Evolutionary conservation across 2,329 filamentous ascomycete genomes (phyloP).

Genomic region (Neonectria faginata): DNA sequence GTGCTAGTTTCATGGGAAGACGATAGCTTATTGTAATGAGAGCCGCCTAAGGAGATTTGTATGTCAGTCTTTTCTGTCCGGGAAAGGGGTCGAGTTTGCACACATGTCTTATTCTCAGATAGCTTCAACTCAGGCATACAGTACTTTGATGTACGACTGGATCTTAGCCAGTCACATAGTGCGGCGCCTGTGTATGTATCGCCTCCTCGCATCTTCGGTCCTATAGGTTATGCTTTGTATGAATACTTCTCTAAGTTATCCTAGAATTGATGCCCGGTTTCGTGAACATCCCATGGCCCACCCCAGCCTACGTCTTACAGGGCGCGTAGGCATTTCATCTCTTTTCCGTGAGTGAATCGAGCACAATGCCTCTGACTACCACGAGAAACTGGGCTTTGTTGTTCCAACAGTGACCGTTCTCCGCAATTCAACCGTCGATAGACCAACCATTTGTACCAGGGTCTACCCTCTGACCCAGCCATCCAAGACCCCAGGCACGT

Average conservation of each 20-base stretch:
- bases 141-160: neutral
- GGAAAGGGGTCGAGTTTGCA: neutral
- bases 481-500: slow-evolving; percentile 33
- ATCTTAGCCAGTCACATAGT: neutral
- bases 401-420: slow-evolving; percentile 1
- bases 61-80: too few relatives aligned
- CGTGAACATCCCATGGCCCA: neutral
- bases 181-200: slow-evolving; percentile 3
- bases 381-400: neutral
- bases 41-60: too few relatives aligned
- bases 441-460: slow-evolving; percentile 19
- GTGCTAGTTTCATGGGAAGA: neutral
- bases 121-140: too few relatives aligned
- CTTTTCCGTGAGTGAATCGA: slow-evolving; percentile 9
- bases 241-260: slow-evolving; percentile 30
- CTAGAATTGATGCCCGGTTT: slow-evolving; percentile 17
- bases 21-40: too few relatives aligned
- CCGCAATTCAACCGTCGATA: slow-evolving; percentile 8
- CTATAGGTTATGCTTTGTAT: slow-evolving; percentile 34
- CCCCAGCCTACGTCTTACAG: neutral
- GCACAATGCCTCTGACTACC: neutral
- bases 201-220: slow-evolving; percentile 12
- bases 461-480: slow-evolving; percentile 30
- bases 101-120: neutral
- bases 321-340: neutral